These are phyloP conservation scores for Vigna nakashimae DNA, from an alignment of 306 rosid genomes.

Conservation along the genomic window DNA sequence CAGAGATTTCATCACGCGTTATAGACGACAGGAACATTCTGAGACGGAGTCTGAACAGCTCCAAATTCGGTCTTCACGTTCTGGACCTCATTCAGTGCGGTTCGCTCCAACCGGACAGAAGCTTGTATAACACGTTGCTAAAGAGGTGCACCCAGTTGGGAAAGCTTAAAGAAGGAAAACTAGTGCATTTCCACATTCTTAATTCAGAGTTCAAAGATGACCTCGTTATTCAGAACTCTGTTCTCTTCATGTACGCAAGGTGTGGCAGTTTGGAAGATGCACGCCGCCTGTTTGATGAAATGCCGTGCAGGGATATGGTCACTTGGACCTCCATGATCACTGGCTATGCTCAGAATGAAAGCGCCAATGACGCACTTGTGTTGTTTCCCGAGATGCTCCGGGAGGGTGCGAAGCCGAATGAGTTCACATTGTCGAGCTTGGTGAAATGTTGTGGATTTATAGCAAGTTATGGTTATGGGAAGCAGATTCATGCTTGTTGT, in stretches of 20 bases:
- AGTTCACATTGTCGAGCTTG: constrained; percentile 53
- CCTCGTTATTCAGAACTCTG: constrained; percentile 46
- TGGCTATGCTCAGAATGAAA: constrained; percentile 57
- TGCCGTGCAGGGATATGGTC: constrained; percentile 47
- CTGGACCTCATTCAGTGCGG: constrained; percentile 54
- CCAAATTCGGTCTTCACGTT: constrained; percentile 49
- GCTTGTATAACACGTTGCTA: constrained; percentile 45
- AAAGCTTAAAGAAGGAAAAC: constrained; percentile 51
- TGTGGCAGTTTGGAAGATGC: constrained; percentile 52
- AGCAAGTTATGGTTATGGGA: constrained; percentile 47
- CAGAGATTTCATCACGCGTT: constrained; percentile 29
- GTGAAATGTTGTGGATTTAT: constrained; percentile 49
- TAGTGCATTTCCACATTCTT: constrained; percentile 52
- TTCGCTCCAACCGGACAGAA: constrained; percentile 47
- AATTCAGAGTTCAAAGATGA: constrained; percentile 43
- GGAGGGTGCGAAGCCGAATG: constrained; percentile 46
- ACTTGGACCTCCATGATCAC: constrained; percentile 64
- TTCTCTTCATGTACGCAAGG: constrained; percentile 50
- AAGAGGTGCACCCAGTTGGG: constrained; percentile 53
- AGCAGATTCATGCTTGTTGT: constrained; percentile 53
- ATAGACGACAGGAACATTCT: constrained; percentile 52
- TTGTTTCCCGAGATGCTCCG: constrained; percentile 51
- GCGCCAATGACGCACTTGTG: constrained; percentile 41
- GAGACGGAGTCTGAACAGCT: constrained; percentile 36
- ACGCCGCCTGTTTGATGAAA: constrained; percentile 49